Percentiles rank a stretch among this genome's conserved stretches.
Evolutionary conservation across 2,329 filamentous ascomycete genomes (phyloP).

Genomic region (Trichoderma koningii): DNA sequence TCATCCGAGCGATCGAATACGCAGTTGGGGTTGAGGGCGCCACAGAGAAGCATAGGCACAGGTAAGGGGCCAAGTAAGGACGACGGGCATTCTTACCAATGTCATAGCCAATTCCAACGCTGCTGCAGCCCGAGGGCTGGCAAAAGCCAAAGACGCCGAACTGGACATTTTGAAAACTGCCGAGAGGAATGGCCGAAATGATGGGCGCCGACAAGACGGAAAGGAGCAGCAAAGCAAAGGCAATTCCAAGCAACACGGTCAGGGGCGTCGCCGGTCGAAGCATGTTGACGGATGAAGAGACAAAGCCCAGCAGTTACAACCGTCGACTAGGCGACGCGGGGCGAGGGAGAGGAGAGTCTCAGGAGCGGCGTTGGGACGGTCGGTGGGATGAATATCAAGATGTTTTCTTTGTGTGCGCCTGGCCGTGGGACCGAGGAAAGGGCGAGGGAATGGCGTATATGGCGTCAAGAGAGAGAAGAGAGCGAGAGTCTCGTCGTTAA

Average conservation of each 20-base stretch:
- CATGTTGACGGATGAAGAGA: constrained; percentile 57
- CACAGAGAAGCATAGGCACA: neutral
- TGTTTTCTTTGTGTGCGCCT: too few species aligned
- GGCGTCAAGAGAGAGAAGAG: neutral
- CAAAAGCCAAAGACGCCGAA: constrained; percentile 97
- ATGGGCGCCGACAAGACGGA: constrained; percentile 91
- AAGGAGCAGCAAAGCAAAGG: constrained; percentile 82
- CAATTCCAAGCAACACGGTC: constrained; percentile 78
- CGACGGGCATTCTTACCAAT: constrained; percentile 55
- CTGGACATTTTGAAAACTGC: constrained; percentile 70
- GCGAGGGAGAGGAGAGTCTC: neutral
- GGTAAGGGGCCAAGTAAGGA: neutral
- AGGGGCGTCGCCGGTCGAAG: constrained; percentile 91
- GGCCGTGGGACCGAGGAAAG: neutral
- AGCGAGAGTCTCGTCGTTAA: neutral
- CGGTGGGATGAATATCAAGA: too few species aligned
- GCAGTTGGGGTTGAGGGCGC: neutral
- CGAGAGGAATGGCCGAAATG: constrained; percentile 81
- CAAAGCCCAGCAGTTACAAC: constrained; percentile 26
- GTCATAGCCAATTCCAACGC: constrained; percentile 81
- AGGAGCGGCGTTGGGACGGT: neutral
- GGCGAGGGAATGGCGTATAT: neutral
- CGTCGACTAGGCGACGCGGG: constrained; percentile 28
- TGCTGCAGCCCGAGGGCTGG: constrained; percentile 64
- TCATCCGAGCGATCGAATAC: neutral